Evolutionary conservation across 2,329 filamentous ascomycete genomes (phyloP).

Genomic region (Aspergillus tubingensis): DNA sequence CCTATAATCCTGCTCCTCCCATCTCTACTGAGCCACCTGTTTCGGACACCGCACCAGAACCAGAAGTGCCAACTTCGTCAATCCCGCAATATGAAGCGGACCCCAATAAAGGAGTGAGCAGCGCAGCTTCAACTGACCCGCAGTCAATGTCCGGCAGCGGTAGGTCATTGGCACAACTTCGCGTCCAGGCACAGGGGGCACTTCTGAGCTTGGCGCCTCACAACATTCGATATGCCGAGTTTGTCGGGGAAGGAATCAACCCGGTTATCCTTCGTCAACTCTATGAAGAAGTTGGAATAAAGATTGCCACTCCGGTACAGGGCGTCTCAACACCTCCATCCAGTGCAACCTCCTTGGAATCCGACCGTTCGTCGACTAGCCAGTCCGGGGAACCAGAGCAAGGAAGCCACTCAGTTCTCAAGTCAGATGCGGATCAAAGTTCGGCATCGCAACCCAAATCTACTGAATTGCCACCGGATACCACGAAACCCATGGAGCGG

Average conservation of each 20-base stretch:
- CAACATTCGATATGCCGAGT: conserved; percentile 72
- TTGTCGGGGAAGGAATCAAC: conserved; percentile 73
- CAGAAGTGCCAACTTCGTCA: conserved; percentile 3
- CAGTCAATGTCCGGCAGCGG: not conserved
- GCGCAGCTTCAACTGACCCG: not conserved
- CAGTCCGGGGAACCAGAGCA: not conserved
- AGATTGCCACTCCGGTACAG: conserved; percentile 29
- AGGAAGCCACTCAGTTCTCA: not conserved
- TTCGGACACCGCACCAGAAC: conserved; percentile 14
- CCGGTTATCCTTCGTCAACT: conserved; percentile 62
- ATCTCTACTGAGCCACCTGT: conserved; percentile 24
- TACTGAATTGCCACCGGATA: conserved; percentile 8
- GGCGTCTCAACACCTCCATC: not conserved
- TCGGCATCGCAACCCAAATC: not conserved
- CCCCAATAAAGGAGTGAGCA: conserved; percentile 10
- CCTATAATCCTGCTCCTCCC: conserved; percentile 38
- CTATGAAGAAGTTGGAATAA: conserved; percentile 69
- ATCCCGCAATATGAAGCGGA: conserved; percentile 1
- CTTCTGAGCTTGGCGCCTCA: conserved; percentile 63
- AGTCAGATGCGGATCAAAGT: not conserved
- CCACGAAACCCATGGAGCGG: conserved; percentile 59
- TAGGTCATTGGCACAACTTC: conserved; percentile 41
- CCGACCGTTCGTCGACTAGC: not conserved
- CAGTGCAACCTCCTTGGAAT: not conserved
- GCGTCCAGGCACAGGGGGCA: conserved; percentile 61